Percentiles rank a stretch among this genome's conserved stretches.
Evolutionary conservation across 2,329 filamentous ascomycete genomes (phyloP).

Genomic region (Trematosphaeria pertusa): DNA sequence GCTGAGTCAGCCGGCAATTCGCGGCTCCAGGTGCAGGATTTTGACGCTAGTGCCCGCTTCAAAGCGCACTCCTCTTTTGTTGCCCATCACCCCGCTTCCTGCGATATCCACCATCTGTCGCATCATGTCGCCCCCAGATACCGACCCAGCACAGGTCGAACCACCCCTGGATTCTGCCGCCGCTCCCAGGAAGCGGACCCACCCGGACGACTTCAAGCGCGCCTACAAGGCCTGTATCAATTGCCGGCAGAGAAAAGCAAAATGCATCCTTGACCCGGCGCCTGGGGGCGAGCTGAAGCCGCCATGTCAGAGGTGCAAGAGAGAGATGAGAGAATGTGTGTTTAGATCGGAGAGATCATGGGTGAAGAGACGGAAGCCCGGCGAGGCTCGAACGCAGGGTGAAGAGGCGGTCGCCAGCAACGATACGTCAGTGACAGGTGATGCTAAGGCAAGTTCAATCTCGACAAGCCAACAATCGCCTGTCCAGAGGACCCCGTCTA

Average conservation of each 20-base stretch:
- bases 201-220: conserved; percentile 56
- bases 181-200: conserved; percentile 37
- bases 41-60: conserved; percentile 8
- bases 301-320: conserved; percentile 57
- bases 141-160: conserved; percentile 1
- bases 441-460: too few species aligned
- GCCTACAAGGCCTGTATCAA: conserved; percentile 63
- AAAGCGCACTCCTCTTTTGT: conserved; percentile 2
- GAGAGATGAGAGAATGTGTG: conserved; percentile 59
- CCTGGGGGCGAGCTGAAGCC: conserved; percentile 45
- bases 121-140: conserved; percentile 11
- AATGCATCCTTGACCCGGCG: conserved; percentile 52
- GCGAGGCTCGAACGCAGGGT: conserved; percentile 29
- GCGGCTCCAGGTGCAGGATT: conserved; percentile 3
- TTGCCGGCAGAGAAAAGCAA: conserved; percentile 61
- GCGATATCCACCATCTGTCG: conserved; percentile 17
- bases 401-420: too few species aligned
- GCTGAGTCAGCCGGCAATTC: conserved; percentile 10
- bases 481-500: conserved; percentile 29
- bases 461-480: conserved; percentile 27
- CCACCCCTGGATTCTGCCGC: not conserved
- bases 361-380: conserved; percentile 47
- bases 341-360: conserved; percentile 51
- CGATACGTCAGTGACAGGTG: too few species aligned
- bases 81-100: conserved; percentile 5